Evolutionary conservation across 768 basidiomycete species (phyloP).

Genomic region (Kwoniella botswanensis): DNA sequence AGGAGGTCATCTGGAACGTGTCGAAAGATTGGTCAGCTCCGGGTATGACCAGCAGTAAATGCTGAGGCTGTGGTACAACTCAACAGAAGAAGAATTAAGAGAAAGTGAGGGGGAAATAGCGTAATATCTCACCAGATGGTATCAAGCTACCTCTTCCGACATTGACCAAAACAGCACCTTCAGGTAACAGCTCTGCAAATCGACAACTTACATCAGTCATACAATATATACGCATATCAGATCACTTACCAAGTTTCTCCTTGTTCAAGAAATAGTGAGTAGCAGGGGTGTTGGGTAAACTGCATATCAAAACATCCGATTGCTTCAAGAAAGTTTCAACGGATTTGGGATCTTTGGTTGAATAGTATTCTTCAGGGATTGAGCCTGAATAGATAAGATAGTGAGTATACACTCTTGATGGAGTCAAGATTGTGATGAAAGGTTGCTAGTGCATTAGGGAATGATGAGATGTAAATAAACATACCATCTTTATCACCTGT

Average conservation of each 20-base stretch:
- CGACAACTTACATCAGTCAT: neutral
- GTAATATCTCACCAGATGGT: constrained; percentile 44
- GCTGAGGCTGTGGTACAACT: too few species aligned
- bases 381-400: constrained; percentile 33
- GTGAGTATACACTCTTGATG: neutral
- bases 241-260: constrained; percentile 44
- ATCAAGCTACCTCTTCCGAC: constrained; percentile 58
- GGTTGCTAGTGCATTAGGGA: neutral
- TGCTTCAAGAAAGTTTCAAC: constrained; percentile 46
- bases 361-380: constrained; percentile 50
- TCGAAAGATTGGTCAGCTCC: neutral
- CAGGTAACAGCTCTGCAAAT: constrained; percentile 46
- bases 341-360: constrained; percentile 37
- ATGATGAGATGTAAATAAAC: neutral
- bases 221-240: neutral
- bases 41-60: too few species aligned
- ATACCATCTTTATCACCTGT: constrained; percentile 55
- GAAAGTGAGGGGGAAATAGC: neutral
- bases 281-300: constrained; percentile 47
- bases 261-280: constrained; percentile 46
- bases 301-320: constrained; percentile 51
- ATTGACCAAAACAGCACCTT: constrained; percentile 57
- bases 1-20: constrained; percentile 39
- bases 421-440: neutral
- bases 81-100: neutral